Evolutionary conservation across 2,329 filamentous ascomycete genomes (phyloP), one percentile per base, ranked within the genome.

Genomic region (Sphaerulina musiva): DNA sequence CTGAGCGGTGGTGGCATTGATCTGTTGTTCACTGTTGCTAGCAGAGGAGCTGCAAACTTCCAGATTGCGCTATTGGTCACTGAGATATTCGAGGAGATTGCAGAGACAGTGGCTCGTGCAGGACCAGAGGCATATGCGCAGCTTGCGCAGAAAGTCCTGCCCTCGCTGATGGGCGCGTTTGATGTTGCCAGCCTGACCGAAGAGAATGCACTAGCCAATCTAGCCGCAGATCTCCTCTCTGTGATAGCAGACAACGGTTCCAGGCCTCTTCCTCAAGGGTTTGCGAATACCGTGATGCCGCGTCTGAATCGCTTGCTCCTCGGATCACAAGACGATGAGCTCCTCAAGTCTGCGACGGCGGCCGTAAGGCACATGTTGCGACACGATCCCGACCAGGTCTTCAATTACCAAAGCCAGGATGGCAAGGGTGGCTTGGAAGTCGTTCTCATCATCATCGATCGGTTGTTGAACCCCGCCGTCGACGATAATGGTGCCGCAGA

Each of bases 401-500:
- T 97, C 63, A 82, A 80, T 59, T 98, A 90, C 86, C 83, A 85
- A 36, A 89, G 95, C 66, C 77, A 80, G 20, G 82, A 85, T 60
- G 87, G 87, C 40, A 89, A 89, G 64, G 87, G 83, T 38, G 92
- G 92, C 12, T 79, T 96, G 9, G 91, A 97, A 70, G 85, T 95
- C 31, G 89, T 89, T 55, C 80, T 98, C 46, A 82, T 89, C 60
- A 93, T 98, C 63, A 89, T 98, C 59, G 93, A 96, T 69, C 87
- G 92, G 46, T 80, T 98, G 4, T 80, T 98, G 31, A 85, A 87
- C 2, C 86, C 88, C 1, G 74, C 80, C 1, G 85, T 97, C n/a
- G 87, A 95, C 65, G 93, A 98, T 66, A 89, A 92, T 65, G 88
- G 90, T 14, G 93, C 92, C 4, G 89, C 90, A n/a, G 92, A 98